These are phyloP conservation scores for Pneumocystis canis DNA, from an alignment of 1,139 yeast genomes.

Conservation along the genomic window DNA sequence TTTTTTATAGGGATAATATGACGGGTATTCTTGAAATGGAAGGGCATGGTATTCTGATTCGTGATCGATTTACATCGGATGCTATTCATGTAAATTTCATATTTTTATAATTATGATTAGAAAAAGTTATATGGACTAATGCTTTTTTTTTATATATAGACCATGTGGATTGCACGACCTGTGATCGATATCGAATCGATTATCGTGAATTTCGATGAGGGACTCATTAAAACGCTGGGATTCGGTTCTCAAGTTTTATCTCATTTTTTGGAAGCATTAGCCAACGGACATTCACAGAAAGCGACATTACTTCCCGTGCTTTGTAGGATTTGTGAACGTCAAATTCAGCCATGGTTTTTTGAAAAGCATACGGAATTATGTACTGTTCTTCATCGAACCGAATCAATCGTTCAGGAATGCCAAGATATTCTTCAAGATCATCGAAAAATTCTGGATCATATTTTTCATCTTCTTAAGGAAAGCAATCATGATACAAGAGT, in stretches of 20 bases:
- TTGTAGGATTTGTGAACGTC: slow-evolving; percentile 83
- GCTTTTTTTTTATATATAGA: slow-evolving; percentile 20
- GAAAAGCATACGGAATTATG: slow-evolving; percentile 86
- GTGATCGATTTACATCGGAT: slow-evolving; percentile 40
- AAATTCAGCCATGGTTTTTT: slow-evolving; percentile 93
- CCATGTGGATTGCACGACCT: slow-evolving; percentile 89
- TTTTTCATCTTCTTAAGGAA: slow-evolving; percentile 28
- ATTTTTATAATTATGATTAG: background rate
- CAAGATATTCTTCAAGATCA: slow-evolving; percentile 75
- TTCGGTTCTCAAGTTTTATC: slow-evolving; percentile 81
- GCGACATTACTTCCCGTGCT: slow-evolving; percentile 54
- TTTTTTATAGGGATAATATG: background rate
- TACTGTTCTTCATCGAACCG: slow-evolving; percentile 67
- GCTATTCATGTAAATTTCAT: slow-evolving; percentile 47
- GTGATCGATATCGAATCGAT: slow-evolving; percentile 45
- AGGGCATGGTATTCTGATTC: slow-evolving; percentile 91
- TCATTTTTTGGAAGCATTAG: slow-evolving; percentile 49
- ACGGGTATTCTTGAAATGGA: slow-evolving; percentile 42
- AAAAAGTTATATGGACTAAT: too few relatives aligned
- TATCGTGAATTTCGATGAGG: slow-evolving; percentile 51
- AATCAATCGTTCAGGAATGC: slow-evolving; percentile 58
- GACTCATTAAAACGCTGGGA: slow-evolving; percentile 58
- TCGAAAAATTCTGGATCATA: slow-evolving; percentile 35
- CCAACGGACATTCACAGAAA: slow-evolving; percentile 45
- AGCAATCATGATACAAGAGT: slow-evolving; percentile 4